Percentiles rank a stretch among this genome's conserved stretches.
Evolutionary conservation across 352 stramenopile species (phyloP).

Genomic region (Thraustochytrium sp.): DNA sequence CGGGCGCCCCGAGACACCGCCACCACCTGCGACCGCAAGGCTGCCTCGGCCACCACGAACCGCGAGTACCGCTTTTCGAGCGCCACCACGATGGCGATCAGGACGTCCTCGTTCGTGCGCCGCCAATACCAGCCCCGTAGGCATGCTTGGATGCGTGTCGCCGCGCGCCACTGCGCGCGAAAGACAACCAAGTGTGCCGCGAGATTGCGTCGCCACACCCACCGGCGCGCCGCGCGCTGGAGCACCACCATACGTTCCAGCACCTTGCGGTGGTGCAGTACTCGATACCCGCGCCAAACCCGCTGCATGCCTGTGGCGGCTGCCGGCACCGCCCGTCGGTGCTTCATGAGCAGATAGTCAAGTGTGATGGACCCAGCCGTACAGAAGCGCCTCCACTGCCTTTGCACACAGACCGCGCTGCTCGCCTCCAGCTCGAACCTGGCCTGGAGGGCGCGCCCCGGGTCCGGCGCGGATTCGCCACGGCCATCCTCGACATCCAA

Average conservation of each 20-base stretch:
- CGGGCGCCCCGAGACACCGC: not conserved
- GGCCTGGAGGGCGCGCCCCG: no score
- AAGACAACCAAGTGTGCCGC: not conserved
- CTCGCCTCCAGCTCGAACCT: not conserved
- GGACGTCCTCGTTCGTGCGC: not conserved
- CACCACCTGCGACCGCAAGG: not conserved
- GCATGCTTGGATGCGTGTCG: not conserved
- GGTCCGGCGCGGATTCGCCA: no score
- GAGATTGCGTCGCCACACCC: not conserved
- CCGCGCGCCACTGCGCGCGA: not conserved
- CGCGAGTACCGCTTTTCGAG: not conserved
- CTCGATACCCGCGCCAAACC: not conserved
- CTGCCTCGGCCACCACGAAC: not conserved
- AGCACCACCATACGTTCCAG: not conserved
- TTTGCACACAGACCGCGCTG: not conserved
- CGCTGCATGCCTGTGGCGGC: not conserved
- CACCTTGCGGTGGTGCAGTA: not conserved
- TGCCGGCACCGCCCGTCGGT: not conserved
- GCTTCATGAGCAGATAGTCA: not conserved
- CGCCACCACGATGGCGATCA: not conserved
- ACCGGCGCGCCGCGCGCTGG: not conserved
- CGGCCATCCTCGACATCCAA: no score
- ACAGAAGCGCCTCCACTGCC: not conserved
- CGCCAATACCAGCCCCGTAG: not conserved
- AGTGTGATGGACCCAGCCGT: not conserved